phyloP scores from a whole-genome alignment of 2,329 filamentous ascomycete species.

The Colletotrichum sp. region DNA sequence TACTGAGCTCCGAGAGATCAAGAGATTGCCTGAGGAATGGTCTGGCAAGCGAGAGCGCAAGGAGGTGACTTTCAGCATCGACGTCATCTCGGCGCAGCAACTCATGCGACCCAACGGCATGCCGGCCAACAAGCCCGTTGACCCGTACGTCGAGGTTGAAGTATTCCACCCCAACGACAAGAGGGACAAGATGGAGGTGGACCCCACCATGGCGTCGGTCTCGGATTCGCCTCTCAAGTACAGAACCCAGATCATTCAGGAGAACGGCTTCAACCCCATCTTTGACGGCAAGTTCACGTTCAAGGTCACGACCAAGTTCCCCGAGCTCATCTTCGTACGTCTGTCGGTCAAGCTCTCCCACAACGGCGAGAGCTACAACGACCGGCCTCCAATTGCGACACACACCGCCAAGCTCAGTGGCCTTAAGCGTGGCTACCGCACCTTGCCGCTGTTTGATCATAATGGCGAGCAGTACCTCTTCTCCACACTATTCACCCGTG shows the following conservation, averaged over 20 bases:
- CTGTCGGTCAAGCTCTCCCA: conserved; percentile 90
- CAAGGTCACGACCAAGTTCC: conserved; percentile 89
- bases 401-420: conserved; percentile 93
- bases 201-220: conserved; percentile 55
- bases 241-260: conserved; percentile 79
- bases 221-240: conserved; percentile 71
- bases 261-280: conserved; percentile 92
- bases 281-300: conserved; percentile 84
- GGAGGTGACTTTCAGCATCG: conserved; percentile 82
- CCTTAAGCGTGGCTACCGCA: conserved; percentile 90
- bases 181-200: conserved; percentile 81
- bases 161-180: conserved; percentile 95
- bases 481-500: conserved; percentile 90
- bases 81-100: conserved; percentile 93
- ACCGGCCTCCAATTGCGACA: conserved; percentile 74
- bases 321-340: conserved; percentile 90
- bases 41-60: conserved; percentile 77
- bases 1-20: conserved; percentile 77
- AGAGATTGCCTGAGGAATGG: conserved; percentile 58
- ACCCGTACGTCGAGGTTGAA: conserved; percentile 94
- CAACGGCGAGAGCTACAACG: conserved; percentile 74
- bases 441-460: conserved; percentile 85
- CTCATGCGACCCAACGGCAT: conserved; percentile 82
- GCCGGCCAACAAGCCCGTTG: conserved; percentile 75
- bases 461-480: conserved; percentile 94